These are phyloP conservation scores for Botrytis deweyae DNA, from an alignment of 2,329 filamentous ascomycete genomes.

Conservation along the genomic window DNA sequence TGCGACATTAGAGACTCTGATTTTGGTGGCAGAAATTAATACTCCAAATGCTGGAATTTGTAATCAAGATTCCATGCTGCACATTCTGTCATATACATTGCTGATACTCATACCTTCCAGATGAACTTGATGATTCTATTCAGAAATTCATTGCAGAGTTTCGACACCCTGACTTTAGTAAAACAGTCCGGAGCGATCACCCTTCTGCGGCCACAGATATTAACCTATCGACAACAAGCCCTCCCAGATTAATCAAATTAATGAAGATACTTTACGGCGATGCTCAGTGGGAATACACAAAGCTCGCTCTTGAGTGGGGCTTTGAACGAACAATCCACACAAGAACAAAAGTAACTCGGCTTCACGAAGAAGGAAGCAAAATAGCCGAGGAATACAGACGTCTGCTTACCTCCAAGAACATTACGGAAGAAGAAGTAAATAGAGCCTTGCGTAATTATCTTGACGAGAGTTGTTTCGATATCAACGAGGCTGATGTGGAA, in stretches of 20 bases:
- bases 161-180: neutral
- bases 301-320: neutral
- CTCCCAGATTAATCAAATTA: neutral
- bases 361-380: neutral
- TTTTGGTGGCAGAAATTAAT: no score
- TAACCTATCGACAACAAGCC: rapidly evolving
- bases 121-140: neutral
- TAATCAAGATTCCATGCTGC: neutral
- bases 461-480: neutral
- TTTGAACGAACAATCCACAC: neutral
- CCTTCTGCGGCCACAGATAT: rapidly evolving
- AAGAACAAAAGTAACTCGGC: neutral
- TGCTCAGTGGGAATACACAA: neutral
- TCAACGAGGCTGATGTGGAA: neutral
- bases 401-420: neutral
- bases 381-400: neutral
- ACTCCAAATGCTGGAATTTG: no score
- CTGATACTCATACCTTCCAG: neutral
- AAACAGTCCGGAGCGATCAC: neutral
- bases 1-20: neutral
- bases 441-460: neutral
- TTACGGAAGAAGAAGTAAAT: neutral
- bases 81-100: neutral
- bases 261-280: neutral
- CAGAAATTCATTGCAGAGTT: neutral